phyloP scores from a whole-genome alignment of 2,329 filamentous ascomycete genomes.

The Talaromyces sp. region DNA sequence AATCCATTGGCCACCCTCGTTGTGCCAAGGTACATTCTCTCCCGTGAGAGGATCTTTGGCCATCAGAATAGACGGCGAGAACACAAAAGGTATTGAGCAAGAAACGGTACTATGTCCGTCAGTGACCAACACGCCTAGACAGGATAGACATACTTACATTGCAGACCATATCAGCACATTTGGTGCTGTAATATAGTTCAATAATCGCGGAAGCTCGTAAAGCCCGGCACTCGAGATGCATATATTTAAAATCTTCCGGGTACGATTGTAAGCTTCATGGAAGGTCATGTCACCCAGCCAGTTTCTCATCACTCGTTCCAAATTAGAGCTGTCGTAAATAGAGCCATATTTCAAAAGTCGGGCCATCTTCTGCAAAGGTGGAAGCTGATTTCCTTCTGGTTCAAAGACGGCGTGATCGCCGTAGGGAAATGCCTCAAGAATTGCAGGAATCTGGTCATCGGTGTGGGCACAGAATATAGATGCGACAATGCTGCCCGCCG shows the following conservation, averaged over 20 bases:
- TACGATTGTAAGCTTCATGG: slow-evolving; percentile 93
- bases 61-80: slow-evolving; percentile 70
- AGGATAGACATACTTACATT: slow-evolving; percentile 50
- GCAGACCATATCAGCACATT: slow-evolving; percentile 97
- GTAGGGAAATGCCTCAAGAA: slow-evolving; percentile 67
- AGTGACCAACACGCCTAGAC: background rate
- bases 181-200: slow-evolving; percentile 90
- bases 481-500: slow-evolving; percentile 80
- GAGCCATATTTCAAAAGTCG: slow-evolving; percentile 75
- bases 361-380: slow-evolving; percentile 62
- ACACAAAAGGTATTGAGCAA: slow-evolving; percentile 84
- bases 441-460: slow-evolving; percentile 68
- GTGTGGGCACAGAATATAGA: slow-evolving; percentile 72
- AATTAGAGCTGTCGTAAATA: slow-evolving; percentile 77
- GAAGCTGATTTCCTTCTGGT: slow-evolving; percentile 54
- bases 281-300: slow-evolving; percentile 88
- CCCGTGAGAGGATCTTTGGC: slow-evolving; percentile 81
- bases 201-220: slow-evolving; percentile 76
- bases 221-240: slow-evolving; percentile 83
- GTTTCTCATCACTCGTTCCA: slow-evolving; percentile 73
- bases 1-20: slow-evolving; percentile 78
- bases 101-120: slow-evolving; percentile 61
- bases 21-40: slow-evolving; percentile 75
- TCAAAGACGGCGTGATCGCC: slow-evolving; percentile 81
- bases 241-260: slow-evolving; percentile 85